Percentiles rank a stretch among this genome's conserved stretches.
These are phyloP conservation scores for Eucommia ulmoides DNA, from an alignment of 257 asterid species.

Conservation along the genomic window DNA sequence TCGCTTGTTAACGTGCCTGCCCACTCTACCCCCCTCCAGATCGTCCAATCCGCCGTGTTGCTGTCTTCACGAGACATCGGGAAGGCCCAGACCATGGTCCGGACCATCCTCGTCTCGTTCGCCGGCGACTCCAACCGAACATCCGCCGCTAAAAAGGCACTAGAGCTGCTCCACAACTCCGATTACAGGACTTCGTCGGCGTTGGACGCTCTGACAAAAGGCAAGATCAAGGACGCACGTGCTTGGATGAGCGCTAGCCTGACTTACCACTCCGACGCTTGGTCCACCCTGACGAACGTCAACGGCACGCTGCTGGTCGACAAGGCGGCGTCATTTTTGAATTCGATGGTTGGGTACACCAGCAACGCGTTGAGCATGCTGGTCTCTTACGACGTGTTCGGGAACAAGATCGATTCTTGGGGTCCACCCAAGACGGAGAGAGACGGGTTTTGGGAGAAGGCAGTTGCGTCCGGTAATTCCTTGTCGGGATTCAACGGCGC, in stretches of 20 bases:
- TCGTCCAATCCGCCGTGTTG: background rate
- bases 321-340: background rate
- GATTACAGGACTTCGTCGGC: background rate
- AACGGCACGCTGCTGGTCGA: background rate
- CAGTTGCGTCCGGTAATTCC: conserved; percentile 5
- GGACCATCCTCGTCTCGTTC: background rate
- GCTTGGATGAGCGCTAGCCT: background rate
- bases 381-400: conserved; percentile 14
- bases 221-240: background rate
- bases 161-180: background rate
- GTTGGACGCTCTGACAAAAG: background rate
- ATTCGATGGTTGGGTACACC: background rate
- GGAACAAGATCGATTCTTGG: conserved; percentile 18
- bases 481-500: conserved; percentile 13
- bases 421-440: conserved; percentile 27
- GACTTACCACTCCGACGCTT: background rate
- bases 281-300: background rate
- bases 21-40: background rate
- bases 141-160: background rate
- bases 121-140: background rate
- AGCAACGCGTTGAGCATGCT: background rate
- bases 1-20: background rate
- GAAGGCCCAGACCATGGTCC: background rate
- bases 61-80: background rate
- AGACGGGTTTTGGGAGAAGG: conserved; percentile 30